Percentiles rank a stretch among this genome's conserved stretches.
Evolutionary conservation across 805 yeast species (phyloP).

Genomic region (Pichia nakasei): DNA sequence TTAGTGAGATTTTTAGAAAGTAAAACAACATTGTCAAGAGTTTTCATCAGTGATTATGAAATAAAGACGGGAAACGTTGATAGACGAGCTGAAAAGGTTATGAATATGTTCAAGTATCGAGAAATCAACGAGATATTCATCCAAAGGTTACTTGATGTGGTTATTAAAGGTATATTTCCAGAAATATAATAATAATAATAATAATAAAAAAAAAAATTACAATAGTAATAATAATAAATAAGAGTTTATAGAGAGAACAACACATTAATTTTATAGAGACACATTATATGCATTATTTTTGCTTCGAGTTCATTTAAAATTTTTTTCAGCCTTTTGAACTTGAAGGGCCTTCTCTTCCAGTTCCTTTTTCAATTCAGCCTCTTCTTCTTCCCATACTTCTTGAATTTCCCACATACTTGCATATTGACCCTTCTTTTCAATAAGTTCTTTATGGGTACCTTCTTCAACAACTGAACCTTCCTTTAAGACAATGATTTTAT

Average conservation of each 20-base stretch:
- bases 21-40: background rate
- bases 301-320: background rate
- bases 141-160: conserved; percentile 6
- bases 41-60: background rate
- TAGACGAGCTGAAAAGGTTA: background rate
- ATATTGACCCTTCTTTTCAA: conserved; percentile 56
- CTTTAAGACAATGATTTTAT: conserved; percentile 80
- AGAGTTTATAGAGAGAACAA: background rate
- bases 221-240: background rate
- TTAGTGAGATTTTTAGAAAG: conserved; percentile 3
- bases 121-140: conserved; percentile 7
- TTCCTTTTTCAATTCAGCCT: background rate
- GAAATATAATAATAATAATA: background rate
- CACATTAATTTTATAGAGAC: background rate
- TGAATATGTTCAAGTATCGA: conserved; percentile 3
- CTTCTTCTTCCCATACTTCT: conserved; percentile 33
- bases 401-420: conserved; percentile 86
- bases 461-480: conserved; percentile 79
- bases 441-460: conserved; percentile 67
- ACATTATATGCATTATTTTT: background rate
- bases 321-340: background rate
- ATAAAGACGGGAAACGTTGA: background rate
- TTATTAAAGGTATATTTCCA: conserved; percentile 7
- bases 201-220: background rate
- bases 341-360: background rate